Base-by-base conservation (phyloP, 345 rosid genomes). In the Capsella bursapastoris region DNA sequence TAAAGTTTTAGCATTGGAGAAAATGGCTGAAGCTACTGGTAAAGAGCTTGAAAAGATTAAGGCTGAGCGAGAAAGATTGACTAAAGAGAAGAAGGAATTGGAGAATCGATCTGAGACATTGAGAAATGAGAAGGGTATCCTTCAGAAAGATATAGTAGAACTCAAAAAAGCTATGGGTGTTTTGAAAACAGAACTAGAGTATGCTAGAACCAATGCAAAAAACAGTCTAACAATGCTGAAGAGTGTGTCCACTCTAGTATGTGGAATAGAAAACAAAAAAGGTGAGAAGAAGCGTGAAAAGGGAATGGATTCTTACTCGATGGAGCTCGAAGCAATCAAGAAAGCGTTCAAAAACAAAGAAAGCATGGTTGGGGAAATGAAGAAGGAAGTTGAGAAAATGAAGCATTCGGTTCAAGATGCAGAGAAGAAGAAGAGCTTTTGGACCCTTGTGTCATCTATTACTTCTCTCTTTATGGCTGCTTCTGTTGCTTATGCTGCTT, bases 361-460 rank as follows among this genome's bases (percentile, higher is more conserved):
- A 73, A 76, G 66, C n/a, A 14, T 52, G 35, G 85, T 84, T 22
- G 87, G 86, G 57, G 88, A 88, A 66, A 83, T 89, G 85, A 88
- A 83, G 71, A 77, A 52, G 77, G 84, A 87, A 79, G 75, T 84
- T 16, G 87, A 77, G 68, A 38, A 47, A 12, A 78, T 95, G 84
- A 73, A 82, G 76, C 79, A 83, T 37, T 84, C 87, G 0, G 76
- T 86, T 13, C 83, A 73, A 49, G 83, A 82, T 72, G 93, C 86
- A 15, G 71, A 82, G 3, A 88, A 84, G 82, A 84, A 84, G 82
- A 92, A 83, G 79, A 78, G 77, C 70, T 77, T 92, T 31, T 86
- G 92, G 92, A 83, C 92, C 35, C 4, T 84, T 70, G 76, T 95
- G 35, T 85, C 98, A 55, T 92, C 99, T 2, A 86, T 87, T 61